phyloP scores from a whole-genome alignment of 371 early-diverging fungal species.

The Saksenaea vasiformis region DNA sequence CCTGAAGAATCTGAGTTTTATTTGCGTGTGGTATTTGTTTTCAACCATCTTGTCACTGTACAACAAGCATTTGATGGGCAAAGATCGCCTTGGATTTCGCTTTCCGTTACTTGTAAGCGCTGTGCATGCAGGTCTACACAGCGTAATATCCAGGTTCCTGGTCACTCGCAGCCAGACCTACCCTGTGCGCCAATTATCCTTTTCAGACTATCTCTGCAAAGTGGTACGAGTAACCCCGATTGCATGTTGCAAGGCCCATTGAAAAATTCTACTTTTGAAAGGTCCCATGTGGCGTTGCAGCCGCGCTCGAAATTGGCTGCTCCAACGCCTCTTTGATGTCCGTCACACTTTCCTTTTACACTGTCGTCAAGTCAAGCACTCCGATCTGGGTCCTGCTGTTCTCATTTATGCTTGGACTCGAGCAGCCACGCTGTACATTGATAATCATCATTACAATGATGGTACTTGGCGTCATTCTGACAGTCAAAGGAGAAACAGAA shows the following conservation, averaged over 20 bases:
- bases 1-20: slow-evolving; percentile 40
- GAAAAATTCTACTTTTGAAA: slow-evolving; percentile 15
- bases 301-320: slow-evolving; percentile 89
- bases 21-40: slow-evolving; percentile 59
- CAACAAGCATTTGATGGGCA: slow-evolving; percentile 76
- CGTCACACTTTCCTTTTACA: slow-evolving; percentile 89
- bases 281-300: slow-evolving; percentile 87
- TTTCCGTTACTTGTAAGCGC: slow-evolving; percentile 80
- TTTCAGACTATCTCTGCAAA: slow-evolving; percentile 51
- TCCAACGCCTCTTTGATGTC: slow-evolving; percentile 80
- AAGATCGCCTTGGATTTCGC: slow-evolving; percentile 72
- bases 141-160: slow-evolving; percentile 45
- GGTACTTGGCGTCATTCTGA: slow-evolving; percentile 80
- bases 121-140: slow-evolving; percentile 65
- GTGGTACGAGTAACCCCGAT: slow-evolving; percentile 35
- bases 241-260: neutral
- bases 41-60: slow-evolving; percentile 78
- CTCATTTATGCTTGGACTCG: slow-evolving; percentile 86
- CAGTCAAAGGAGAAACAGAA: slow-evolving; percentile 75
- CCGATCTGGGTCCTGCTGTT: slow-evolving; percentile 88
- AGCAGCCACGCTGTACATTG: slow-evolving; percentile 65
- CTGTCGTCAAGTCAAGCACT: slow-evolving; percentile 89
- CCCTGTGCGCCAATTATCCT: slow-evolving; percentile 21
- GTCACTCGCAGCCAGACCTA: slow-evolving; percentile 30
- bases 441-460: slow-evolving; percentile 76